Percentiles rank a stretch among this genome's conserved stretches.
Conservation (phyloP, 176 grass and related monocot genomes). For the Zea luxurians region DNA sequence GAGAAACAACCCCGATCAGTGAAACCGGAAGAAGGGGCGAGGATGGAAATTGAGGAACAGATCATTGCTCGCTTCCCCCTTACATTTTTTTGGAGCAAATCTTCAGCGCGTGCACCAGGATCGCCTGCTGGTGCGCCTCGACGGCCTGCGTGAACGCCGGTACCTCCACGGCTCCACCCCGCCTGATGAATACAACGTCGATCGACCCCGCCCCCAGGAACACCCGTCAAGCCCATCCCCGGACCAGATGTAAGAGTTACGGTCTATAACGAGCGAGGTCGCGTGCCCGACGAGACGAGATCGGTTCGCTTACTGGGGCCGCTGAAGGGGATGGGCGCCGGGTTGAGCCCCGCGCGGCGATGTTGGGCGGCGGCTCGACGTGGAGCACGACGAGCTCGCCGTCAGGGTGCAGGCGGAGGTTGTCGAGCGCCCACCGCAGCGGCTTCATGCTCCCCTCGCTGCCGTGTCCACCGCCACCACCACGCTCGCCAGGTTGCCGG, state of each 20-base stretch:
- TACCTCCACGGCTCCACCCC: conserved; percentile 76
- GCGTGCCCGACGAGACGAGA: not conserved
- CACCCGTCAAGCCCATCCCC: not conserved
- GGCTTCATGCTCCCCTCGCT: conserved; percentile 97
- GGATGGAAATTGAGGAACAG: not conserved
- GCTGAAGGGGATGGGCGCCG: conserved; percentile 84
- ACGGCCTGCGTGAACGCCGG: conserved; percentile 90
- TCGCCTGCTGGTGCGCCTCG: conserved; percentile 88
- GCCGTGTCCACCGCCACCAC: conserved; percentile 87
- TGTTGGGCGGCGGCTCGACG: conserved; percentile 65
- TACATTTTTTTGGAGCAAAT: conserved; percentile 85
- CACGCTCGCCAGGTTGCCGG: conserved; percentile 72
- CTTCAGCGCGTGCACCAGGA: conserved; percentile 77
- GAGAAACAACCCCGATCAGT: conserved; percentile 19
- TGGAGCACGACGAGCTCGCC: conserved; percentile 78
- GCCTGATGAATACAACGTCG: conserved; percentile 38
- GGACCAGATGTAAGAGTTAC: conserved; percentile 2
- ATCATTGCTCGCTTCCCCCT: not conserved
- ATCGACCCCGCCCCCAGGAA: conserved; percentile 20
- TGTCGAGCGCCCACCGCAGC: conserved; percentile 84
- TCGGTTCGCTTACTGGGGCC: conserved; percentile 66
- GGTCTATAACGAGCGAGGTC: not conserved
- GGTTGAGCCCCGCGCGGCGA: conserved; percentile 74
- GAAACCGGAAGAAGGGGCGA: not conserved
- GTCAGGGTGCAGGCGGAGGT: conserved; percentile 70